These are phyloP conservation scores for Rhizopogon vesiculosus DNA, from an alignment of 768 basidiomycete genomes.

Conservation along the genomic window DNA sequence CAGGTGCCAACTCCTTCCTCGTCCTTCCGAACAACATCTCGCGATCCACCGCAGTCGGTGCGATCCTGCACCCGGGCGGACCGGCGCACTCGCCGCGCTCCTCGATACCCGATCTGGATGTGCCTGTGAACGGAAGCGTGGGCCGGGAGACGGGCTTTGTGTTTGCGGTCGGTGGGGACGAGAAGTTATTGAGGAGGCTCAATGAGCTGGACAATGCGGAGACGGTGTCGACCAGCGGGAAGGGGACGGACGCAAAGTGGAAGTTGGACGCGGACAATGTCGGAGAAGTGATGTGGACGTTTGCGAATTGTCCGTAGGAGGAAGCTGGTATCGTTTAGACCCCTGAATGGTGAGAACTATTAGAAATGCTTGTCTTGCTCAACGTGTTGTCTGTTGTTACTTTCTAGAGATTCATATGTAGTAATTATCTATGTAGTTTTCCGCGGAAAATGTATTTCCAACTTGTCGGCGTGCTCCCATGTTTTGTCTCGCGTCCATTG, in stretches of 20 bases:
- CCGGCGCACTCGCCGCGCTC: conserved; percentile 32
- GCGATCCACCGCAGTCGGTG: conserved; percentile 76
- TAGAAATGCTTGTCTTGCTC: too few species aligned
- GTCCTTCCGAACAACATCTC: conserved; percentile 81
- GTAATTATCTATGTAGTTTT: too few species aligned
- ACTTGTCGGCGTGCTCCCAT: too few species aligned
- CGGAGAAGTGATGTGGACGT: conserved; percentile 27
- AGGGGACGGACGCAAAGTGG: conserved; percentile 82
- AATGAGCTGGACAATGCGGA: conserved; percentile 71
- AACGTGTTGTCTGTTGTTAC: too few species aligned
- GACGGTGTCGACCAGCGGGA: conserved; percentile 66
- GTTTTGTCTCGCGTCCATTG: background rate
- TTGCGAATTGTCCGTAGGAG: conserved; percentile 13
- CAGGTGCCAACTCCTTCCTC: conserved; percentile 74
- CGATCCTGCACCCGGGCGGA: conserved; percentile 67
- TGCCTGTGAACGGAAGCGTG: conserved; percentile 28
- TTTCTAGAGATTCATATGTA: too few species aligned
- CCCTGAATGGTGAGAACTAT: too few species aligned
- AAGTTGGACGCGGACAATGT: conserved; percentile 36
- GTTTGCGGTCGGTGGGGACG: conserved; percentile 67
- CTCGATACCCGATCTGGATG: conserved; percentile 20
- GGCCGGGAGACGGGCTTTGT: conserved; percentile 51
- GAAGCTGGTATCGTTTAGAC: background rate
- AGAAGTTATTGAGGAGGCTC: conserved; percentile 70
- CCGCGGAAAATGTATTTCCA: too few species aligned